Conservation (phyloP, 495 filamentous ascomycete genomes). For the Xylaria palmicola region DNA sequence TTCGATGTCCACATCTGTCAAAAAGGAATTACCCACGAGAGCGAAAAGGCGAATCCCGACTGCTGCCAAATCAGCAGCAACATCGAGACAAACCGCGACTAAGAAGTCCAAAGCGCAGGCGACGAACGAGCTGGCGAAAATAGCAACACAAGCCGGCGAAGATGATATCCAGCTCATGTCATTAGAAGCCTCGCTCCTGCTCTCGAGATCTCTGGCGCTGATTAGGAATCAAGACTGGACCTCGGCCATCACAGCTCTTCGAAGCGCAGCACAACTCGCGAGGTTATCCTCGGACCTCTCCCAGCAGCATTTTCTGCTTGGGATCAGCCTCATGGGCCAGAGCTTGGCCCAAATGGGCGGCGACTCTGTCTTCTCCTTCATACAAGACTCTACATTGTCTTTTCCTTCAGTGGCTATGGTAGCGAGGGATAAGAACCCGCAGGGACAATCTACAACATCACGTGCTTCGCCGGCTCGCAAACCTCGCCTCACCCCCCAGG, state of each 20-base stretch:
- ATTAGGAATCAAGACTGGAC: constrained; percentile 56
- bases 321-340: constrained; percentile 56
- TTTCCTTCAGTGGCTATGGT: constrained; percentile 61
- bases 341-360: constrained; percentile 66
- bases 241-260: constrained; percentile 51
- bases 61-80: constrained; percentile 22
- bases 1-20: constrained; percentile 43
- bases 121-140: constrained; percentile 19
- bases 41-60: constrained; percentile 15
- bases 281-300: constrained; percentile 39
- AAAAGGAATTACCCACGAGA: constrained; percentile 35
- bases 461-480: constrained; percentile 27
- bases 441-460: constrained; percentile 16
- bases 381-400: constrained; percentile 88
- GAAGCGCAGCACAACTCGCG: constrained; percentile 43
- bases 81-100: constrained; percentile 22
- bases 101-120: constrained; percentile 29
- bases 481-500: constrained; percentile 17
- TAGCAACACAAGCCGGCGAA: constrained; percentile 23
- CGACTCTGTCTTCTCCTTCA: constrained; percentile 82
- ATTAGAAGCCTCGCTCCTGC: constrained; percentile 61
- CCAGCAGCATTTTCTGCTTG: constrained; percentile 55
- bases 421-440: constrained; percentile 22
- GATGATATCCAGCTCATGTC: constrained; percentile 57
- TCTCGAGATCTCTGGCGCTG: constrained; percentile 60